These are phyloP conservation scores for Setaria viridis DNA, from an alignment of 202 grass and related monocot species.

Conservation along the genomic window DNA sequence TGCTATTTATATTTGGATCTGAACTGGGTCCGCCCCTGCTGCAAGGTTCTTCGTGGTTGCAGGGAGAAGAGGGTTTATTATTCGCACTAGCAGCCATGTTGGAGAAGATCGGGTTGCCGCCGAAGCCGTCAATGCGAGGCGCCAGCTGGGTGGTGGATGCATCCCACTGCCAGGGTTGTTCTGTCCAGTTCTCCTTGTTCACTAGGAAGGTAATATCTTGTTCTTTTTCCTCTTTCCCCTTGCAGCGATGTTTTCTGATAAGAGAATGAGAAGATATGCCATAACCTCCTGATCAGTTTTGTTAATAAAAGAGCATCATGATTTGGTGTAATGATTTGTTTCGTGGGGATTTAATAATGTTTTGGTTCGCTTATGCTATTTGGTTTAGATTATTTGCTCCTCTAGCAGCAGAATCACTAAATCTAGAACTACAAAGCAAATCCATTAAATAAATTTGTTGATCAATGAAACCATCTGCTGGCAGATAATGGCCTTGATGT, in stretches of 20 bases:
- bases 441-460: neutral
- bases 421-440: neutral
- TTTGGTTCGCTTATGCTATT: slow-evolving; percentile 1
- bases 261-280: neutral
- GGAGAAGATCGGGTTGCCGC: slow-evolving; percentile 82
- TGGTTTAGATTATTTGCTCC: slow-evolving; percentile 3
- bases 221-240: no score
- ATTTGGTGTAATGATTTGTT: neutral
- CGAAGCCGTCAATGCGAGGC: slow-evolving; percentile 81
- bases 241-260: neutral
- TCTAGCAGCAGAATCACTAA: neutral
- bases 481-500: neutral
- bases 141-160: slow-evolving; percentile 86
- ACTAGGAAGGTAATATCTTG: slow-evolving; percentile 71
- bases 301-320: neutral
- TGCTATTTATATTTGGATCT: no score
- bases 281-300: neutral
- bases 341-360: neutral
- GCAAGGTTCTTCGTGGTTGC: neutral
- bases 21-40: no score
- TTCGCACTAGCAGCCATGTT: slow-evolving; percentile 51
- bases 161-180: slow-evolving; percentile 87
- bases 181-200: slow-evolving; percentile 81
- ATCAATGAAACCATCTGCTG: slow-evolving; percentile 9
- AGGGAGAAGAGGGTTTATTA: neutral